Evolutionary conservation across 1,284 basidiomycete genomes (phyloP), one percentile per base, ranked within the genome.

Genomic region (Pseudozyma thailandica): DNA sequence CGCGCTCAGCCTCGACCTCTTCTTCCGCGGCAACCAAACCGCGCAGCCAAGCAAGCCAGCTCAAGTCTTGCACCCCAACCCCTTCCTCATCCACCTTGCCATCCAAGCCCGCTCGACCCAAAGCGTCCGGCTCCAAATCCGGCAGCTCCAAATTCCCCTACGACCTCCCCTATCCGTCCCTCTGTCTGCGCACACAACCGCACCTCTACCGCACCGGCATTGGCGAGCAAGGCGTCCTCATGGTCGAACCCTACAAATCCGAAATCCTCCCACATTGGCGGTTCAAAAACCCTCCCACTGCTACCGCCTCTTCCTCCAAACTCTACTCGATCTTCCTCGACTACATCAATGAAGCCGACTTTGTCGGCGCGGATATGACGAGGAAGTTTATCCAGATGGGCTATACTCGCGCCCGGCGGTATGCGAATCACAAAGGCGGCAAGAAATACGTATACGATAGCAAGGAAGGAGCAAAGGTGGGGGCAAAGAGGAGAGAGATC

Each of bases 381-480:
- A 41, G 60, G 6, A 70, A 70, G 18, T 70, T 64, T 42, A 55
- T 70, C 26, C 60, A 74, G 49, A 74, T 74, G 72, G 66, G 72
- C 20, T 65, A 56, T 28, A 74, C 72, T 0, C 56, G 72, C 13
- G 62, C 72, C 3, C 31, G 72, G 20, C 41, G 72, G 1, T 74
- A 74, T 46, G 66, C 72, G 4, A 74, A 74, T 35, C 72, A 71
- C 42, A 57, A 46, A 12, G 65, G 71, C 3, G 71, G 71, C 1
- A 63, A 59, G 18, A 73, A 70, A 50, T 73, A 73, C 41, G 25
- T 38, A 13, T 47, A 62, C 28, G 33, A 50, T 23, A 31, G 26
- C 1, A 38, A 33, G 9, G 26, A 16, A 15, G 26, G 13, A n/a
- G n/a, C n/a, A 9, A 39, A 27, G 16, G 27, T 3, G 9, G 28